A percentile compares a stretch with the other conserved stretches of the same genome.
Evolutionary conservation across 2,329 filamentous ascomycete genomes (phyloP).

Genomic region (Pestalotiopsis sp.): DNA sequence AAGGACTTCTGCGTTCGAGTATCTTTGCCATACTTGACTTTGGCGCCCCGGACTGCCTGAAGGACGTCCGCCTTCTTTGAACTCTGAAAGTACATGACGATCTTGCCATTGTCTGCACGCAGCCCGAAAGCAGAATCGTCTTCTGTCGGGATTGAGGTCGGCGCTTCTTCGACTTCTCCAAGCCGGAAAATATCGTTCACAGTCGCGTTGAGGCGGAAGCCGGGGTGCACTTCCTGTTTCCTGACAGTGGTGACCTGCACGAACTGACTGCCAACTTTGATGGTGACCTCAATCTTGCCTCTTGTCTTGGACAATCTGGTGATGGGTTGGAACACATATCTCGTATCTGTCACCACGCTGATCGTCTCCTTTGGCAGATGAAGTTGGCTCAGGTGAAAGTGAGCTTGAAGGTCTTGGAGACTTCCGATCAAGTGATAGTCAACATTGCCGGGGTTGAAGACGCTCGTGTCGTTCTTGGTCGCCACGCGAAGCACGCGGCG

Average conservation of each 20-base stretch:
- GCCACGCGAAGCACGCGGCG: conserved; percentile 62
- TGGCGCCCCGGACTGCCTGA: conserved; percentile 62
- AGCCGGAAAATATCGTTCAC: conserved; percentile 72
- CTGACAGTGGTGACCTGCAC: conserved; percentile 69
- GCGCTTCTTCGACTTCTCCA: conserved; percentile 66
- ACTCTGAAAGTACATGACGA: conserved; percentile 72
- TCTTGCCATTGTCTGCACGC: conserved; percentile 67
- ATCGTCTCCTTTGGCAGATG: conserved; percentile 71
- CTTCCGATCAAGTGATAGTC: conserved; percentile 67
- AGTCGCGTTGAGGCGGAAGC: conserved; percentile 60
- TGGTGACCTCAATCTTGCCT: conserved; percentile 68
- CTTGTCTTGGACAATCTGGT: conserved; percentile 67
- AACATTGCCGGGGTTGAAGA: conserved; percentile 65
- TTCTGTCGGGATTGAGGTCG: conserved; percentile 63
- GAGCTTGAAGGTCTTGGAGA: conserved; percentile 63
- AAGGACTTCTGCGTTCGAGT: conserved; percentile 59
- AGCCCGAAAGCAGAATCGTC: conserved; percentile 69
- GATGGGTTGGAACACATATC: conserved; percentile 65
- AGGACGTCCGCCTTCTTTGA: conserved; percentile 63
- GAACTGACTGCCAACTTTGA: conserved; percentile 69
- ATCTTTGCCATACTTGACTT: conserved; percentile 65
- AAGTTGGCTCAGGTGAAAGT: conserved; percentile 67
- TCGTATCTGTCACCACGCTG: conserved; percentile 65
- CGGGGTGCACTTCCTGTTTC: conserved; percentile 67
- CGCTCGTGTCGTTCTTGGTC: conserved; percentile 58